phyloP scores from a whole-genome alignment of 148 eudicot species.

The Vaccinium myrtillus region DNA sequence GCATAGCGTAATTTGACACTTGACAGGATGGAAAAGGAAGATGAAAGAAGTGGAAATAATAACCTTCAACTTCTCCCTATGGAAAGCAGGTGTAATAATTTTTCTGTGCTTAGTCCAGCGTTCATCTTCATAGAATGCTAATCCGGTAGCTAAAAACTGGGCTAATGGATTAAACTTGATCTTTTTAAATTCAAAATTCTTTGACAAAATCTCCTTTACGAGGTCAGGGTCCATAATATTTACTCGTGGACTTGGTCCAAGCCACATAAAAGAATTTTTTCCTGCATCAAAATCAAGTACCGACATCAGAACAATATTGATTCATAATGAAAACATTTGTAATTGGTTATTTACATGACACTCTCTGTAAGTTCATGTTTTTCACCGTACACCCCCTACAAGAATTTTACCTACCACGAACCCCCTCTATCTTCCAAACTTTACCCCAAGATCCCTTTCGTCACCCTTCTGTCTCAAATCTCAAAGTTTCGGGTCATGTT shows the following conservation, averaged over 20 bases:
- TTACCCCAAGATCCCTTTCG: too few species aligned
- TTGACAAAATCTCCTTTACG: slow-evolving; percentile 16
- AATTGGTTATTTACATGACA: too few species aligned
- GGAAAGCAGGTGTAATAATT: slow-evolving; percentile 30
- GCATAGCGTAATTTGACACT: too few species aligned
- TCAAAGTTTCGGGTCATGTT: too few species aligned
- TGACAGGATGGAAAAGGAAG: too few species aligned
- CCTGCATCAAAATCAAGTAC: slow-evolving; percentile 6
- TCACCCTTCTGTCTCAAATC: too few species aligned
- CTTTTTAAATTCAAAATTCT: slow-evolving; percentile 14
- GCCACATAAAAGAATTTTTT: slow-evolving; percentile 13
- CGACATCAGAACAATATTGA: too few species aligned
- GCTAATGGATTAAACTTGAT: slow-evolving; percentile 8
- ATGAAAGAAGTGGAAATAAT: neutral
- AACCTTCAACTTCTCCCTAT: slow-evolving; percentile 29
- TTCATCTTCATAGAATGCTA: slow-evolving; percentile 18
- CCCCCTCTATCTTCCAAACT: too few species aligned
- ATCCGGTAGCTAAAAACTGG: slow-evolving; percentile 11
- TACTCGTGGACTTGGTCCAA: slow-evolving; percentile 23
- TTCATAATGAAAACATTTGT: too few species aligned
- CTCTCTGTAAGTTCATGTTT: too few species aligned
- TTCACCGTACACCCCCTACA: too few species aligned
- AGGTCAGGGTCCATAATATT: slow-evolving; percentile 20
- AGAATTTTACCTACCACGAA: too few species aligned
- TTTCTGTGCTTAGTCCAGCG: slow-evolving; percentile 28